These are phyloP conservation scores for Mycena vulgaris DNA, from an alignment of 768 basidiomycete species.

Conservation along the genomic window DNA sequence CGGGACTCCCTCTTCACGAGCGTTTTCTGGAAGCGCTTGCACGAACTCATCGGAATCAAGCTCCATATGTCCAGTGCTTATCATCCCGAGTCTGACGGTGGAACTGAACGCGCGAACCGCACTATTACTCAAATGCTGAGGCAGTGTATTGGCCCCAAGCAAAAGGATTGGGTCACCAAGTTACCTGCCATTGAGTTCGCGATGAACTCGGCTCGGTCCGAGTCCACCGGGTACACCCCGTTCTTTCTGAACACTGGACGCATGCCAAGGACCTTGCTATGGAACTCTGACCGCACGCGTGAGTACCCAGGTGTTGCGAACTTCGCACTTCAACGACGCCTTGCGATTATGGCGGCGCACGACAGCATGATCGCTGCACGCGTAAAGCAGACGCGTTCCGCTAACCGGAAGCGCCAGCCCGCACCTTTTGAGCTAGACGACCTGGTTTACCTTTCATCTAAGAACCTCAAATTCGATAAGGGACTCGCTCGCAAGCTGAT, in stretches of 20 bases:
- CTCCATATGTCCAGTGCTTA: constrained; percentile 2
- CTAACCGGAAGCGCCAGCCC: not conserved
- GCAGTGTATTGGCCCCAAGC: not conserved
- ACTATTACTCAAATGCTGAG: not conserved
- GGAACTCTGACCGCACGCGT: not conserved
- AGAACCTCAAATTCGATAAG: constrained; percentile 47
- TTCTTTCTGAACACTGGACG: not conserved
- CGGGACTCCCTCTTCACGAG: not conserved
- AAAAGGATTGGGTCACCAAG: constrained; percentile 2
- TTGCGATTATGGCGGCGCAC: not conserved
- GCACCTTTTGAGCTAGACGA: not conserved
- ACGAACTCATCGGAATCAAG: not conserved
- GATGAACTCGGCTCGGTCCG: not conserved
- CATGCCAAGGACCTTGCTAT: not conserved
- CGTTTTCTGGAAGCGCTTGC: not conserved
- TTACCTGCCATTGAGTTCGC: constrained; percentile 1
- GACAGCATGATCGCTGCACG: constrained; percentile 1
- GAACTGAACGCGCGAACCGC: constrained; percentile 1
- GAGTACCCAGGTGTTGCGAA: not conserved
- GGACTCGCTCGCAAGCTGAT: constrained; percentile 45
- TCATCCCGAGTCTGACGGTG: not conserved
- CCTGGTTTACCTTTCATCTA: constrained; percentile 42
- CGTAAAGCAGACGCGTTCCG: not conserved
- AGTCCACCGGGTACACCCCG: not conserved
- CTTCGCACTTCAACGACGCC: not conserved